Evolutionary conservation across 202 grass and related monocot genomes (phyloP), one percentile per base, ranked within the genome.

Genomic region (Panicum virgatum): DNA sequence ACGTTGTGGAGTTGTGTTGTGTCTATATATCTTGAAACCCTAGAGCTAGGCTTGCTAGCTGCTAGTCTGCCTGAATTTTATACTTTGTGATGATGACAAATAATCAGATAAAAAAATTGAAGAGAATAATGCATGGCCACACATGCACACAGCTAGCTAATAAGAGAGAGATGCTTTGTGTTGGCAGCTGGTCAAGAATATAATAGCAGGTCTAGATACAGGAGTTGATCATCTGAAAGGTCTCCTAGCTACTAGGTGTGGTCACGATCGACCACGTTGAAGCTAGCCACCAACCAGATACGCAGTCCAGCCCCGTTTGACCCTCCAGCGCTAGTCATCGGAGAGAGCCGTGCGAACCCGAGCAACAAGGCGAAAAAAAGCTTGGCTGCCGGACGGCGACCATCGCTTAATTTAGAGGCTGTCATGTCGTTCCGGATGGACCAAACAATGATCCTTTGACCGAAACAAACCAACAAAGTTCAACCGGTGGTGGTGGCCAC

Each of bases 331-430:
- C 59, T 46, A 46, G 79, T 86, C 83, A 73, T 27, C 56, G 20
- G 52, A 57, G 25, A 34, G 73, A 79, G 88, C 60, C 79, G 88
- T 86, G 88, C 83, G 73, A 86, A 54, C 61, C 51, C 68, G 60
- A 72, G 26, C 73, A 77, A 82, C 4, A 27, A 59, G 23, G 50
- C 46, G n/a, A 70, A 84, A 71, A 16, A 44, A 30, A n/a, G 0
- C 19, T 9, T 43, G 42, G 20, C 5, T 57, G 36, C 2, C 58
- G 20, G 69, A 12, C 22, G 59, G 36, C 22, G 16, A 62, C 26
- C 44, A 29, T 20, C 65, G 56, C 22, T 72, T 79, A 65, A 30
- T 57, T 65, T 79, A 73, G 48, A 26, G 71, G 48, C 47, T 78
- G 66, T 60, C 54, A 30, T 30, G 7, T 77, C 57, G 9, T 77